These are phyloP conservation scores for Trichoderma pleuroti DNA, from an alignment of 2,329 filamentous ascomycete species.

Conservation along the genomic window DNA sequence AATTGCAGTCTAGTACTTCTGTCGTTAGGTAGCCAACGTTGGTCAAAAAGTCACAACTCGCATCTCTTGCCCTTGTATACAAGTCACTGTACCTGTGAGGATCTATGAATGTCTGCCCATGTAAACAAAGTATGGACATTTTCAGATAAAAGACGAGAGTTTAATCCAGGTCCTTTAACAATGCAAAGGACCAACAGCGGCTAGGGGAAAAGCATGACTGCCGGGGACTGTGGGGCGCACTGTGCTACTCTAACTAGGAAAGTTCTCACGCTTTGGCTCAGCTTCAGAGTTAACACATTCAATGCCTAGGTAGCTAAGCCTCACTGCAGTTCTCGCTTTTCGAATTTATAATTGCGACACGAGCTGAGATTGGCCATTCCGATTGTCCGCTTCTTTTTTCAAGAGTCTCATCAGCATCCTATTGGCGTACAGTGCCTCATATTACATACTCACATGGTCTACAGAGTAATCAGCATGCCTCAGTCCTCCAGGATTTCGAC, in stretches of 20 bases:
- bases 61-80: neutral
- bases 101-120: neutral
- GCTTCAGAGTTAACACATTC: neutral
- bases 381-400: neutral
- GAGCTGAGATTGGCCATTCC: neutral
- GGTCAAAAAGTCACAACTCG: neutral
- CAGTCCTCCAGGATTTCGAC: slow-evolving; percentile 10
- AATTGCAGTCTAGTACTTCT: neutral
- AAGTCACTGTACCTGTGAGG: neutral
- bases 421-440: neutral
- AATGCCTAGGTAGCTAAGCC: neutral
- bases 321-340: neutral
- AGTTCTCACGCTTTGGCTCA: neutral
- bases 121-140: neutral
- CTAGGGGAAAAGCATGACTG: too few relatives aligned
- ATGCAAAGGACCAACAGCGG: neutral
- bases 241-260: neutral
- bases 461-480: neutral
- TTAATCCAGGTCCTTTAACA: neutral
- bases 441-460: neutral
- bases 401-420: neutral
- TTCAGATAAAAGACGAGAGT: neutral
- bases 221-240: slow-evolving; percentile 1
- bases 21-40: neutral
- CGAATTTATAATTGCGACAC: neutral